Evolutionary conservation across 352 stramenopile species (phyloP).

Genomic region (Sclerospora graminicola): DNA sequence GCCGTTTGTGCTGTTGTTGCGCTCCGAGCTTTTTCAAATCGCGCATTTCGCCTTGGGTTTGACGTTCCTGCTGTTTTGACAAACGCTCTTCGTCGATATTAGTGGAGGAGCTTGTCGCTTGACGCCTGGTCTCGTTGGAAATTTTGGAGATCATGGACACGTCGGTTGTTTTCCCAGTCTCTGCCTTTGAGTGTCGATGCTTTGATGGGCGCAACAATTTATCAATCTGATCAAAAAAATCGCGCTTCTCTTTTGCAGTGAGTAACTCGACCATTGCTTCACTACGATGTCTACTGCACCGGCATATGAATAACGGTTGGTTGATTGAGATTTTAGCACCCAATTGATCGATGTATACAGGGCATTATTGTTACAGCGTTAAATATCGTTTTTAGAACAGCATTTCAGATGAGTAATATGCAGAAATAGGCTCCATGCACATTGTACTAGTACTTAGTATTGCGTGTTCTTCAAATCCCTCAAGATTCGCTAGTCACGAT

Average conservation of each 20-base stretch:
- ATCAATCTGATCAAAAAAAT: constrained; percentile 39
- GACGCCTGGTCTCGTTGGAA: constrained; percentile 11
- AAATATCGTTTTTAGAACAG: background rate
- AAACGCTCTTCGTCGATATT: constrained; percentile 17
- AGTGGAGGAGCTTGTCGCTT: background rate
- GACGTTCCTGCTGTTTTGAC: background rate
- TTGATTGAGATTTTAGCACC: too few species aligned
- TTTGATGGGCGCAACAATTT: constrained; percentile 18
- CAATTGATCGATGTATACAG: too few species aligned
- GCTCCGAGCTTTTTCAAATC: constrained; percentile 18
- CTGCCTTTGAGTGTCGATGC: constrained; percentile 7
- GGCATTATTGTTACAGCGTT: background rate
- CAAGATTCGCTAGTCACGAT: too few species aligned
- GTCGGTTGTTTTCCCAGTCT: background rate
- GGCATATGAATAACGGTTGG: too few species aligned
- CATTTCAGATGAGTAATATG: too few species aligned
- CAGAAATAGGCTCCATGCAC: too few species aligned
- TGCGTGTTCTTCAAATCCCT: too few species aligned
- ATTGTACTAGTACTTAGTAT: too few species aligned
- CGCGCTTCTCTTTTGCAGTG: constrained; percentile 25
- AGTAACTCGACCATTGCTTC: constrained; percentile 21
- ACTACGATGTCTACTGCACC: background rate
- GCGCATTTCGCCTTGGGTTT: constrained; percentile 7
- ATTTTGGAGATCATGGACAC: constrained; percentile 2
- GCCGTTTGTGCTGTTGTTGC: constrained; percentile 15